Percentiles rank a stretch among this genome's conserved stretches.
Evolutionary conservation across 176 grass and related monocot genomes (phyloP).

Genomic region (Hordeum vulgare): DNA sequence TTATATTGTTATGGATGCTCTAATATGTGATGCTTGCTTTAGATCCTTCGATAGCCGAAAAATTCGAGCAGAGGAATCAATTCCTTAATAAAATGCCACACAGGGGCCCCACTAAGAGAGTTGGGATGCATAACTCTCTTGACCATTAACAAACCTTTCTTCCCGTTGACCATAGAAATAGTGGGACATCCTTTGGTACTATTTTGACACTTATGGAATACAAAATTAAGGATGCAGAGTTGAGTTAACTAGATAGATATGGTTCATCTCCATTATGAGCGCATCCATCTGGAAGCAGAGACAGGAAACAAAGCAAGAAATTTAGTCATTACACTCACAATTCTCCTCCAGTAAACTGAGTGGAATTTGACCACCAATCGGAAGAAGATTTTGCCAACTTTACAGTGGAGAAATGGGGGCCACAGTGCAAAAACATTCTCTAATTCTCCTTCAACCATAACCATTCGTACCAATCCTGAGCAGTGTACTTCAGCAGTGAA

Average conservation of each 20-base stretch:
- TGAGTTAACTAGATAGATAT: neutral
- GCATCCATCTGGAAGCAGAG: slow-evolving; percentile 56
- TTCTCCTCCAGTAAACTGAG: neutral
- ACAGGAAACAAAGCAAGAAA: neutral
- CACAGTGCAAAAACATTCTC: neutral
- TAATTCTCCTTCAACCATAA: neutral
- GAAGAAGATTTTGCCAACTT: neutral
- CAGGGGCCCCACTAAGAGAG: neutral
- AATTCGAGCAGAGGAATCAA: no score
- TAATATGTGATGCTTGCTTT: no score
- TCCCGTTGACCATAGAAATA: neutral
- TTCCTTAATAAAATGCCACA: neutral
- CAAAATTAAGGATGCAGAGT: neutral
- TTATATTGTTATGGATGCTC: no score
- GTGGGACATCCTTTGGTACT: neutral
- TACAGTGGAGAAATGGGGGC: neutral
- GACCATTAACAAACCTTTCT: neutral
- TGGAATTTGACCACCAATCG: neutral
- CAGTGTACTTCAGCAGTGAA: neutral
- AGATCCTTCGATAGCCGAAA: no score
- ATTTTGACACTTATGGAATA: neutral
- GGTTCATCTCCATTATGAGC: slow-evolving; percentile 67
- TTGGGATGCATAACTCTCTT: neutral
- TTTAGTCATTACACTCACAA: neutral
- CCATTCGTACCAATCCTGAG: neutral